Conservation (phyloP, 495 filamentous ascomycete species). For the Penicillium coprophilum region DNA sequence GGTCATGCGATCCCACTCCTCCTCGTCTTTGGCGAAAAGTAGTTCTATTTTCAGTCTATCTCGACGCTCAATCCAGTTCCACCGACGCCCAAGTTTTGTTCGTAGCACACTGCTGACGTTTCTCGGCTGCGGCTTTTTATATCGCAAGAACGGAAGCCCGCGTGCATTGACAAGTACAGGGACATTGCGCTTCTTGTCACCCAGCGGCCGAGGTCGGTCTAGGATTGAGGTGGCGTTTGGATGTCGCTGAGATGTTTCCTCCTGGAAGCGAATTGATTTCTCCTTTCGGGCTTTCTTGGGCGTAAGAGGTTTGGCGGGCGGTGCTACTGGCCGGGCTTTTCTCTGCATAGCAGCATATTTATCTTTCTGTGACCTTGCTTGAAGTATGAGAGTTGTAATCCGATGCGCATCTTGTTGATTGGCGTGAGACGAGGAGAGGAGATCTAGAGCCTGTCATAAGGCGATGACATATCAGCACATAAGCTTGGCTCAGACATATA, state of each 20-base stretch:
- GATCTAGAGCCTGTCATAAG: constrained; percentile 35
- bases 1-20: constrained; percentile 55
- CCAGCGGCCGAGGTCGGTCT: constrained; percentile 45
- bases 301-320: constrained; percentile 20
- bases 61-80: constrained; percentile 32
- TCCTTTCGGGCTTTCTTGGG: constrained; percentile 29
- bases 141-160: constrained; percentile 66
- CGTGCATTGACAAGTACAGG: constrained; percentile 59
- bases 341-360: constrained; percentile 24
- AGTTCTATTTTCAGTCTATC: constrained; percentile 35
- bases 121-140: constrained; percentile 66
- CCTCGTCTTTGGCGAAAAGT: constrained; percentile 53
- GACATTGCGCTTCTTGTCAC: constrained; percentile 55
- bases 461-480: constrained; percentile 20
- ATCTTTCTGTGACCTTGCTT: constrained; percentile 21
- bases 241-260: constrained; percentile 32
- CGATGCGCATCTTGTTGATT: constrained; percentile 23
- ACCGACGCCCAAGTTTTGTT: constrained; percentile 48
- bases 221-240: constrained; percentile 43
- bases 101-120: constrained; percentile 57
- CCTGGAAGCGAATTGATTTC: constrained; percentile 27
- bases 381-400: constrained; percentile 28
- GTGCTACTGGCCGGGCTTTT: constrained; percentile 7
- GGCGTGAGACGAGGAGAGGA: constrained; percentile 39
- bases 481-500: neutral